These are phyloP conservation scores for Persicaria tinctoria DNA, from an alignment of 148 eudicot genomes.

Conservation along the genomic window DNA sequence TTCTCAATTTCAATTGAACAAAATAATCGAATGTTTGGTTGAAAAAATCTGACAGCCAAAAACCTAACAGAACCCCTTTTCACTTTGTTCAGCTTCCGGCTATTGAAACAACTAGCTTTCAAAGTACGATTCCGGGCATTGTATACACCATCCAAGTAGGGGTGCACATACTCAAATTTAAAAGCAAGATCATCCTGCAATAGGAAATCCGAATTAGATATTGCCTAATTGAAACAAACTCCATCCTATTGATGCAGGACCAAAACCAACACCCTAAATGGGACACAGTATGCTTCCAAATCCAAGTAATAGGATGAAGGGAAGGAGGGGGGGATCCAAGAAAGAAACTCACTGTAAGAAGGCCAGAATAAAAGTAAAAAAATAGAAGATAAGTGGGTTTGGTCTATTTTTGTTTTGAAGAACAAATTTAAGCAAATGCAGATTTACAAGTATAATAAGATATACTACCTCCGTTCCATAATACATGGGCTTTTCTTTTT, in stretches of 20 bases:
- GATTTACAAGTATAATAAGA: neutral
- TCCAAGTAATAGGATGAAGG: neutral
- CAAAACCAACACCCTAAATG: neutral
- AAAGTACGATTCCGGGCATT: conserved; percentile 75
- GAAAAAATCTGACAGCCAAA: no score
- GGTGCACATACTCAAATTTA: conserved; percentile 95
- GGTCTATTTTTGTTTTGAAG: neutral
- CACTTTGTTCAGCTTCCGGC: conserved; percentile 86
- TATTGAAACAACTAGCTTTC: conserved; percentile 73
- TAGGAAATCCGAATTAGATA: neutral
- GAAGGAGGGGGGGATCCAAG: neutral
- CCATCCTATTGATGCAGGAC: neutral
- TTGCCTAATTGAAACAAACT: conserved; percentile 9
- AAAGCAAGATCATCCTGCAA: conserved; percentile 88
- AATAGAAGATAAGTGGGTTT: neutral
- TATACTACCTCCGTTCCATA: no score
- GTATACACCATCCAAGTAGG: conserved; percentile 74
- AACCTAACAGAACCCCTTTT: no score
- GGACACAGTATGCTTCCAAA: neutral
- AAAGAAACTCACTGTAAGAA: neutral
- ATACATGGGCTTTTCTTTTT: no score
- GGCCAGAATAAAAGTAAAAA: no score
- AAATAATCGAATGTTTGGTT: no score
- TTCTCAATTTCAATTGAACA: no score
- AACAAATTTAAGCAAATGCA: neutral